These are phyloP conservation scores for Globisporangium cystogenes DNA, from an alignment of 352 stramenopile genomes.

Conservation along the genomic window DNA sequence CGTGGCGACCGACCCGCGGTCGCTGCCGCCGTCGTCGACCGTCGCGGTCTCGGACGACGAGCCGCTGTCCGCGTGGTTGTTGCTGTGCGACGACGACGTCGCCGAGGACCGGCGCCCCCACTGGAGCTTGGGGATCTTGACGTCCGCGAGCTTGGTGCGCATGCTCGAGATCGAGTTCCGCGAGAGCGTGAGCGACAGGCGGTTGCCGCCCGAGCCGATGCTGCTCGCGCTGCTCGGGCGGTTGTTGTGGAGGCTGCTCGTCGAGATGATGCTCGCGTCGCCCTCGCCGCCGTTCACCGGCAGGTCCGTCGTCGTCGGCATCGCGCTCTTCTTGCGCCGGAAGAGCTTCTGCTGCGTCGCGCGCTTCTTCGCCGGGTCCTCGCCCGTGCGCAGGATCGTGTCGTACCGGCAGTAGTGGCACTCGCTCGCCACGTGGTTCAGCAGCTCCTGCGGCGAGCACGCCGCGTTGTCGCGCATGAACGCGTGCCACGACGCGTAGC, in stretches of 20 bases:
- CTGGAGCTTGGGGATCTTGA: constrained; percentile 63
- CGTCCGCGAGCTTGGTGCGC: constrained; percentile 50
- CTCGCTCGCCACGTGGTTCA: constrained; percentile 58
- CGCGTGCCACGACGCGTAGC: constrained; percentile 80
- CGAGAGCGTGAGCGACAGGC: constrained; percentile 39
- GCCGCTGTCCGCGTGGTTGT: constrained; percentile 43
- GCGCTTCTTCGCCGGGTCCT: constrained; percentile 55
- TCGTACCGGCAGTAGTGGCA: constrained; percentile 82
- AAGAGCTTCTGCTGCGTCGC: constrained; percentile 27
- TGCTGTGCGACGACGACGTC: constrained; percentile 16
- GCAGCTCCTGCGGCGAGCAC: constrained; percentile 55
- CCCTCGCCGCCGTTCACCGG: constrained; percentile 67
- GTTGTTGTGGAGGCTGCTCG: constrained; percentile 27
- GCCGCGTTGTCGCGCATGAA: constrained; percentile 65
- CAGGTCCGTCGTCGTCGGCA: constrained; percentile 67
- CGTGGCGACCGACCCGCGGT: constrained; percentile 43
- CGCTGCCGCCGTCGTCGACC: constrained; percentile 54
- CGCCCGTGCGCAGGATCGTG: constrained; percentile 57
- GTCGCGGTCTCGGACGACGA: constrained; percentile 35
- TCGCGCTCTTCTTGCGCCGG: constrained; percentile 55
- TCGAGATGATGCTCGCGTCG: constrained; percentile 66
- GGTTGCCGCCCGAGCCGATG: constrained; percentile 19
- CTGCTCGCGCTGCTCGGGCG: constrained; percentile 17
- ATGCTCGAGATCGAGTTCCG: constrained; percentile 45
- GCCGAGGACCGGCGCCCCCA: constrained; percentile 44